These are phyloP conservation scores for thale cress (Arabidopsis thaliana) DNA, from an alignment of 345 rosid species.

Conservation along the genomic window DNA sequence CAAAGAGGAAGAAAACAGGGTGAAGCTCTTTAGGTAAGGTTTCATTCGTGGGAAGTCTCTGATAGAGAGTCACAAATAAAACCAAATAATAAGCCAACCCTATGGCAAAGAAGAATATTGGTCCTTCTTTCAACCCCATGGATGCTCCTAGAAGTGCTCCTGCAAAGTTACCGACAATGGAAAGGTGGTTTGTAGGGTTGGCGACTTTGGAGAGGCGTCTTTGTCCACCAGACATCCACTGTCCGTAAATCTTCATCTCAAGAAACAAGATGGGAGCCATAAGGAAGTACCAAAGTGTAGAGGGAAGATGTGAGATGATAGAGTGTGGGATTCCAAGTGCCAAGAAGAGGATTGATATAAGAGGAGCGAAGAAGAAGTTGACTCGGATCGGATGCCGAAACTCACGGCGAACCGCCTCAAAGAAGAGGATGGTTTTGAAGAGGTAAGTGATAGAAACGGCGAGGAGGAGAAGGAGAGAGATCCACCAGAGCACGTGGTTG, in stretches of 20 bases:
- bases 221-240: slow-evolving; percentile 97
- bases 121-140: slow-evolving; percentile 93
- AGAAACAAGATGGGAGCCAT: slow-evolving; percentile 77
- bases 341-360: slow-evolving; percentile 77
- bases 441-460: slow-evolving; percentile 61
- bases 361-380: slow-evolving; percentile 96
- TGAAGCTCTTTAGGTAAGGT: slow-evolving; percentile 94
- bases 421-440: slow-evolving; percentile 64
- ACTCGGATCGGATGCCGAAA: slow-evolving; percentile 84
- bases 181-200: slow-evolving; percentile 87
- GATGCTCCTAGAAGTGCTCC: slow-evolving; percentile 91
- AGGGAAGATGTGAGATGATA: slow-evolving; percentile 49
- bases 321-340: slow-evolving; percentile 80
- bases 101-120: slow-evolving; percentile 82
- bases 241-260: slow-evolving; percentile 90
- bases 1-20: slow-evolving; percentile 92
- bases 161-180: slow-evolving; percentile 84
- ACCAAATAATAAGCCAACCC: slow-evolving; percentile 88
- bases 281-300: slow-evolving; percentile 75
- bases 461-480: slow-evolving; percentile 58
- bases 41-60: slow-evolving; percentile 87
- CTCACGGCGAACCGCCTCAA: slow-evolving; percentile 90
- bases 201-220: slow-evolving; percentile 92
- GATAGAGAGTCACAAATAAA: slow-evolving; percentile 89
- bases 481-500: slow-evolving; percentile 73